Base-by-base conservation (phyloP, 768 basidiomycete genomes). In the Mycena amicta region DNA sequence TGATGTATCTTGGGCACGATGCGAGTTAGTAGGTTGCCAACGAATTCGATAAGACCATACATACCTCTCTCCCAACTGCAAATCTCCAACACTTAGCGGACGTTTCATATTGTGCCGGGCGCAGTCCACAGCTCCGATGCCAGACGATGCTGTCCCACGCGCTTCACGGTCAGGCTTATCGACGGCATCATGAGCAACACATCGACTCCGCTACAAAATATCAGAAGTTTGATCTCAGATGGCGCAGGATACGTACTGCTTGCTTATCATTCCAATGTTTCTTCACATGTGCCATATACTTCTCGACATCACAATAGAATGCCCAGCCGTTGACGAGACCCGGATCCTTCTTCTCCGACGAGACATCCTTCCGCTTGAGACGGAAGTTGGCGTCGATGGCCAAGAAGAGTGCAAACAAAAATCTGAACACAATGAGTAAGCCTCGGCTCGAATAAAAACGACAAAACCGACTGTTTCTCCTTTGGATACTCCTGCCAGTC, bases 341-440 rank as follows among this genome's bases (percentile, higher is more conserved):
- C 2, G 64, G 66, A 30, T 67, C 63, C 5, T 54, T 53, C 37
- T 49, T 64, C 23, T 62, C 58, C 23, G 50, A 53, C 2, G 61
- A 67, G 0, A 57, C 53, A 5, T 56, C 70, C 52, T 63, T 54
- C 2, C 60, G 63, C 39, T 61, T 64, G 13, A 70, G 43, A 8
- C 58, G 54, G 45, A 70, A 69, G 27, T 70, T 70, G 4, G 68
- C 66, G 46, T 70, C 68, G 2, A 67, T 61, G 3, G 62, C 55
- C 4, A 66, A 13, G 52, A 68, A 64, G 5, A 66, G n/a, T 1
- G 61, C 54, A 33, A 63, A 66, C 1, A 57, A 30, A 28, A 57
- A 70, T 28, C 62, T 61, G 61, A 45, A n/a, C 8, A 23, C 5
- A 16, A 5, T 45, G 40, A 50, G 56, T 55, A 29, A 46, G 26